Evolutionary conservation across 192 early-diverging fungal species (phyloP), one percentile per base, ranked within the genome.

Genomic region (Spizellomyces punctatus): DNA sequence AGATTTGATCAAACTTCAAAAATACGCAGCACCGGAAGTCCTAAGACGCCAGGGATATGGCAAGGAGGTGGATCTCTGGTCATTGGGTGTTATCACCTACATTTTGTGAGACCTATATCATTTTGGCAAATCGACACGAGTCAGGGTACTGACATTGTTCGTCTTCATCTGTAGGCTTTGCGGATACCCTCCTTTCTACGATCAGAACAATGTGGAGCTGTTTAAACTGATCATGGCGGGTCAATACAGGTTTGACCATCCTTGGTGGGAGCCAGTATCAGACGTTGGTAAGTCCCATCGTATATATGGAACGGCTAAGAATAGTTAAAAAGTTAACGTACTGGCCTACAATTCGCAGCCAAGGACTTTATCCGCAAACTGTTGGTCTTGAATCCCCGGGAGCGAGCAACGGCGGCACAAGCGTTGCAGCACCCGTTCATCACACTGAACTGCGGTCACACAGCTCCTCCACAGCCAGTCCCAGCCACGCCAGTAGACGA

Each of bases 1-100:
- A 36, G 27, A 36, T 36, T 36, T 36, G 27, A 36, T 36, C 27
- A 36, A 36, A 36, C 27, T 46, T 47, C 2, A 47, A 41, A 10
- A 52, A 60, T 58, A 66, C 36, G 14, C 89, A 69, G 96, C 96
- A 9, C 96, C 96, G 5, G 96, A 98, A 78, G 89, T 98, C 6
- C 80, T 96, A 58, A 76, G 75, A 54, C 69, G 85, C 70, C 77
- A 87, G 84, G 80, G 82, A 48, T 94, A 94, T 78, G 83, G 88
- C 44, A 83, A 86, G 22, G 85, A 82, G 47, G 91, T 95, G 10
- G 96, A 98, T 71, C 83, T 98, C 82, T 98, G 96, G 96, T 94
- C 92, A 58, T 77, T 95, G 10, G 96, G 96, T 8, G 95, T 96
- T 0, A 94, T 97, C 49, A 86, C 95, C n/a, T 98, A 96, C 77